phyloP scores from a whole-genome alignment of 495 filamentous ascomycete species.

The Xylaria palmicola region DNA sequence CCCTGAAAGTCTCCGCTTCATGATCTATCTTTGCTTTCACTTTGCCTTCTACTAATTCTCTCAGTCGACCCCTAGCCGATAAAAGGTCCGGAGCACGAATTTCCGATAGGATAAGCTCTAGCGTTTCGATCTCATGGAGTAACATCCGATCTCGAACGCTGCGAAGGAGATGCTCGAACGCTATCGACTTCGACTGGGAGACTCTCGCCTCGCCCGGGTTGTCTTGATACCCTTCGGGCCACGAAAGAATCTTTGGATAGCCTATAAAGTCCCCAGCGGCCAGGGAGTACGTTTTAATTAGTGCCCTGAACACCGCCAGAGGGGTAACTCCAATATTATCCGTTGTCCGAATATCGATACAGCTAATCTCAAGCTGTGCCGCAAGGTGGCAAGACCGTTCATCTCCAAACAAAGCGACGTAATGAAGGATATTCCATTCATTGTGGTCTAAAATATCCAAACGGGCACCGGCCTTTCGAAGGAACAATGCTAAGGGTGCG shows the following conservation, averaged over 20 bases:
- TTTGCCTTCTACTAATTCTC: neutral
- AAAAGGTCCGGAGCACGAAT: neutral
- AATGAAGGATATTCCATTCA: neutral
- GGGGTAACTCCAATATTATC: neutral
- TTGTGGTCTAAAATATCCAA: neutral
- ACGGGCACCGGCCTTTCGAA: neutral
- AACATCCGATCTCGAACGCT: slow-evolving; percentile 3
- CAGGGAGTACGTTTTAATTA: too few species aligned
- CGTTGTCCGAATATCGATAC: neutral
- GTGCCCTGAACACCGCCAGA: neutral
- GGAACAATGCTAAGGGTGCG: neutral
- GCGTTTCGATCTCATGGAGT: neutral
- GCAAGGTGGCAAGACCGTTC: neutral
- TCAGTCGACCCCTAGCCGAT: neutral
- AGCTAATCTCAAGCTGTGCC: neutral
- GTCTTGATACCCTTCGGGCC: neutral
- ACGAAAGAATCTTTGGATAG: too few species aligned
- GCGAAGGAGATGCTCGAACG: slow-evolving; percentile 2
- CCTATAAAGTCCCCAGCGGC: neutral
- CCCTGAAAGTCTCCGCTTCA: slow-evolving; percentile 9
- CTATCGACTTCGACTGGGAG: neutral
- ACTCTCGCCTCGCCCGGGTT: neutral
- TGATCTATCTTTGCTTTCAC: neutral
- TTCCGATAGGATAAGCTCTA: neutral
- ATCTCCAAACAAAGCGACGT: neutral